phyloP scores from a whole-genome alignment of 129 eudicot species.

The Flaveria brownii region DNA sequence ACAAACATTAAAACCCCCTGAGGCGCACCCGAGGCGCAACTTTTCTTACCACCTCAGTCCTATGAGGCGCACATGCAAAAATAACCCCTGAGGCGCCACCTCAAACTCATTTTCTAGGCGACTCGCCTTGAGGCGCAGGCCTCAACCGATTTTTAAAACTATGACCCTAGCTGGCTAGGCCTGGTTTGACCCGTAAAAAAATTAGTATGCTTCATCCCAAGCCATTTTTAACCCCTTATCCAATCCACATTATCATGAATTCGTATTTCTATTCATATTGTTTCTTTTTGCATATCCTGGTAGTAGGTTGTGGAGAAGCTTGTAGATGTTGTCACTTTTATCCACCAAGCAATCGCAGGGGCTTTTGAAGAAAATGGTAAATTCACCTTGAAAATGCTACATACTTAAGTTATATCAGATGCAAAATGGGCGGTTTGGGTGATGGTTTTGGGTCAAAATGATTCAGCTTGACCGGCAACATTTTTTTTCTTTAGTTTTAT shows the following conservation, averaged over 20 bases:
- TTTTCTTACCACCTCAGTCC: no score
- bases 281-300: constrained; percentile 15
- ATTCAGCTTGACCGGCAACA: constrained; percentile 3
- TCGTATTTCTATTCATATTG: constrained; percentile 5
- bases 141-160: no score
- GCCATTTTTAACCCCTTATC: not conserved
- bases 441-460: not conserved
- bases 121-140: no score
- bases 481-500: not conserved
- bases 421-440: not conserved
- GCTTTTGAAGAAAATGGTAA: constrained; percentile 81
- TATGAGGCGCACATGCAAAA: no score
- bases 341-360: constrained; percentile 78
- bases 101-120: no score
- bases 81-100: no score
- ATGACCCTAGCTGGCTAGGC: not conserved
- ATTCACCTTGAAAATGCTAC: not conserved
- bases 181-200: not conserved
- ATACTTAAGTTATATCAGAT: not conserved
- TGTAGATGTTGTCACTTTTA: constrained; percentile 85
- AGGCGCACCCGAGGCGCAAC: no score
- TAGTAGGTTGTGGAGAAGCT: constrained; percentile 95
- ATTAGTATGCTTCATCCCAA: not conserved
- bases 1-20: no score
- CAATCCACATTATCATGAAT: not conserved